Evolutionary conservation across 768 basidiomycete species (phyloP).

Genomic region (Agrocybe praecox): DNA sequence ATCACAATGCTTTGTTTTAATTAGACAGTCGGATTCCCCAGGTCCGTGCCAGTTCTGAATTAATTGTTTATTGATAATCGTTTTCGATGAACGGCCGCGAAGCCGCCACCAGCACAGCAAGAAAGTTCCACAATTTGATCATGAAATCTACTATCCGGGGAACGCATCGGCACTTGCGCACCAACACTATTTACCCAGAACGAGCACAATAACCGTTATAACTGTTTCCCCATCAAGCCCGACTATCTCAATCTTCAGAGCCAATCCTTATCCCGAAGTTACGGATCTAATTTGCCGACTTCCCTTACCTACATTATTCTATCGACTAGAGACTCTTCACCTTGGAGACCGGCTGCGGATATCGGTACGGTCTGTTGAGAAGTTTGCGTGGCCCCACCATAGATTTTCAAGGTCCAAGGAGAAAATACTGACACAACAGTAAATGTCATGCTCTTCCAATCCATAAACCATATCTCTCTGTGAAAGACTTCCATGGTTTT

Average conservation of each 20-base stretch:
- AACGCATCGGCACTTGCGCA: too few relatives aligned
- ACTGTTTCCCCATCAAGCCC: slow-evolving; percentile 35
- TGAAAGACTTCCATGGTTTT: slow-evolving; percentile 74
- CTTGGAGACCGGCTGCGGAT: slow-evolving; percentile 82
- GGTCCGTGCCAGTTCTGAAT: slow-evolving; percentile 55
- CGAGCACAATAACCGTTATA: too few relatives aligned
- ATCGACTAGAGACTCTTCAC: slow-evolving; percentile 83
- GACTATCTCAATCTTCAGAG: slow-evolving; percentile 35
- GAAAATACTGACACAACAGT: slow-evolving; percentile 73
- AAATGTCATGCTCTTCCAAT: slow-evolving; percentile 72
- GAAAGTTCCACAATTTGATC: too few relatives aligned
- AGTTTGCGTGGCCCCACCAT: slow-evolving; percentile 72
- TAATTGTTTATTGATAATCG: too few relatives aligned
- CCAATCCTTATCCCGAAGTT: slow-evolving; percentile 65
- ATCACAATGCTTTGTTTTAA: slow-evolving; percentile 84
- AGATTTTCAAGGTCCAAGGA: slow-evolving; percentile 74
- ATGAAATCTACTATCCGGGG: too few relatives aligned
- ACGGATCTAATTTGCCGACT: slow-evolving; percentile 42
- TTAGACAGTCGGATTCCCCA: slow-evolving; percentile 85
- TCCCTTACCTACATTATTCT: slow-evolving; percentile 82
- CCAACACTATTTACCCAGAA: too few relatives aligned
- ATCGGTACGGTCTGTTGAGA: slow-evolving; percentile 76
- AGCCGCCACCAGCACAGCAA: too few relatives aligned
- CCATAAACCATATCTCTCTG: slow-evolving; percentile 75
- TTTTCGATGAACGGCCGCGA: too few relatives aligned